Evolutionary conservation across 495 filamentous ascomycete genomes (phyloP).

Genomic region (Aspergillus homomorphus): DNA sequence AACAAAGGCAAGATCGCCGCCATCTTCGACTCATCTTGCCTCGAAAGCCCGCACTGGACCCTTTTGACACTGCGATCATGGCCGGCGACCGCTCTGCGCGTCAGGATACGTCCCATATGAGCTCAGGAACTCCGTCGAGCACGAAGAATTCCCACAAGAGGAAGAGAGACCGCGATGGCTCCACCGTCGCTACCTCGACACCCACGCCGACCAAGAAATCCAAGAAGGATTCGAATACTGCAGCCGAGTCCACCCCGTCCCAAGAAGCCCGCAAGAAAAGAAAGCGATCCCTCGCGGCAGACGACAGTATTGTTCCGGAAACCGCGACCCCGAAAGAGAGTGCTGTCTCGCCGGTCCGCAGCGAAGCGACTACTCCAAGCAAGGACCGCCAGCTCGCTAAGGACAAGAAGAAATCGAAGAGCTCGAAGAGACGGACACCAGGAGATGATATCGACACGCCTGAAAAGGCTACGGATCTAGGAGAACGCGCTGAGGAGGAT

Average conservation of each 20-base stretch:
- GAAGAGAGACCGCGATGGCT: conserved; percentile 37
- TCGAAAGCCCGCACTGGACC: conserved; percentile 3
- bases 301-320: conserved; percentile 21
- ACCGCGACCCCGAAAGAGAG: conserved; percentile 26
- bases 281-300: conserved; percentile 18
- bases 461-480: conserved; percentile 6
- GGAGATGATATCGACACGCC: conserved; percentile 10
- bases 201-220: conserved; percentile 39
- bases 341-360: conserved; percentile 27
- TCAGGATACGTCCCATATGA: conserved; percentile 20
- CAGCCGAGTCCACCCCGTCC: conserved; percentile 11
- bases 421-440: conserved; percentile 26
- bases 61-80: conserved; percentile 26
- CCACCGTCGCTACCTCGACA: conserved; percentile 25
- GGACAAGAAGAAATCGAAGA: conserved; percentile 31
- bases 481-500: conserved; percentile 11
- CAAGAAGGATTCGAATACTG: conserved; percentile 31
- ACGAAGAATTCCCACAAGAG: conserved; percentile 35
- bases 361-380: conserved; percentile 24
- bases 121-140: conserved; percentile 19
- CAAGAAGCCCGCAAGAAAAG: conserved; percentile 27
- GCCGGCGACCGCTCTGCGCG: conserved; percentile 19
- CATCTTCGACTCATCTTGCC: not conserved
- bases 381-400: conserved; percentile 17
- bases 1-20: conserved; percentile 13